Evolutionary conservation across 2,329 filamentous ascomycete genomes (phyloP).

Genomic region (Penicillium carneum): DNA sequence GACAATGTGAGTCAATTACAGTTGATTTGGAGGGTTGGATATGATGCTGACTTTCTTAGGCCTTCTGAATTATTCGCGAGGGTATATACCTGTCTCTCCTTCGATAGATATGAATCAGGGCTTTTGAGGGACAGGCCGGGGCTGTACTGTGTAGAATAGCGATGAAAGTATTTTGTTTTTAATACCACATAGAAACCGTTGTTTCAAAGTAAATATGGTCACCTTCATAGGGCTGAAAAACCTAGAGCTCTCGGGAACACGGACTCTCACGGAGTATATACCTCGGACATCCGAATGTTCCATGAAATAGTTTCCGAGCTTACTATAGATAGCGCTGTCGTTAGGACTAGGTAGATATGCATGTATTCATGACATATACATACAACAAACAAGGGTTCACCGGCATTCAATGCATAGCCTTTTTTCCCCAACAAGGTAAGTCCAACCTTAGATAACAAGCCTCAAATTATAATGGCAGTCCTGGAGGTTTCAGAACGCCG

Average conservation of each 20-base stretch:
- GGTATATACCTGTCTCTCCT: conserved; percentile 23
- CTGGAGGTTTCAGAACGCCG: neutral
- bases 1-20: conserved; percentile 60
- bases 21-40: neutral
- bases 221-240: no score
- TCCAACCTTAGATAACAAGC: conserved; percentile 6
- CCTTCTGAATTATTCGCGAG: conserved; percentile 45
- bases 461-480: neutral
- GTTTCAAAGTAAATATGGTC: conserved; percentile 19
- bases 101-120: conserved; percentile 22
- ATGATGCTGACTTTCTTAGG: conserved; percentile 40
- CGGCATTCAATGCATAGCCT: neutral
- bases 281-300: neutral
- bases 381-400: neutral
- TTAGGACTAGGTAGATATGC: no score
- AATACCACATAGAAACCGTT: conserved; percentile 48
- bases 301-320: neutral
- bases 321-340: no score
- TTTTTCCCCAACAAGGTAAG: conserved; percentile 1
- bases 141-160: conserved; percentile 49
- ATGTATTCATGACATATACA: neutral
- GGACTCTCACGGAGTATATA: no score
- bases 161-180: conserved; percentile 41
- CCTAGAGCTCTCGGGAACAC: neutral
- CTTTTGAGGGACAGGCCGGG: conserved; percentile 26